A percentile compares a stretch with the other conserved stretches of the same genome.
Conservation (phyloP, 192 early-diverging fungal species). For the Paraglomus brasilianum region DNA sequence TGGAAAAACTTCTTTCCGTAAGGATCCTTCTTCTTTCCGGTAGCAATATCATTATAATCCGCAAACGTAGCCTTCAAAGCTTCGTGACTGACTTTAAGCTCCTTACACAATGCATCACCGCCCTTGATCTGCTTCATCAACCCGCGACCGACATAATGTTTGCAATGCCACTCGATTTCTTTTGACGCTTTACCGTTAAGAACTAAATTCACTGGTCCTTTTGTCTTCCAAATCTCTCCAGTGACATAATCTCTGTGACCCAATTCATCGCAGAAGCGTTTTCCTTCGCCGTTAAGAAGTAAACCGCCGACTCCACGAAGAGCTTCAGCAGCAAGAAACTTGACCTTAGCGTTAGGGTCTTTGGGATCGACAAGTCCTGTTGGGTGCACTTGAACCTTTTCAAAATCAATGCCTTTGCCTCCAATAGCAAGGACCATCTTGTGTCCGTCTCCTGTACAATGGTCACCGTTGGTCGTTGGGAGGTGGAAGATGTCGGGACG, state of each 20-base stretch:
- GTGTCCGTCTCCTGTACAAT: conserved; percentile 94
- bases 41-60: conserved; percentile 59
- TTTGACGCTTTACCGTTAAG: conserved; percentile 82
- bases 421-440: conserved; percentile 80
- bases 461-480: conserved; percentile 92
- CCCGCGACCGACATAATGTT: conserved; percentile 87
- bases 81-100: conserved; percentile 58
- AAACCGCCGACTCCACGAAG: conserved; percentile 92
- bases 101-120: conserved; percentile 76
- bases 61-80: conserved; percentile 56
- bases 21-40: conserved; percentile 56
- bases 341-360: conserved; percentile 88
- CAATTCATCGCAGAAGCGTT: conserved; percentile 91
- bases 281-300: conserved; percentile 74
- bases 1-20: conserved; percentile 74
- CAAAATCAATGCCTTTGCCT: conserved; percentile 87
- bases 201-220: conserved; percentile 80
- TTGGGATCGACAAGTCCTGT: conserved; percentile 89
- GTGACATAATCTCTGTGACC: conserved; percentile 94
- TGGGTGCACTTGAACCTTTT: conserved; percentile 97
- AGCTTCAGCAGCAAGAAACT: conserved; percentile 95
- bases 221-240: conserved; percentile 82
- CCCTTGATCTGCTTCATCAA: conserved; percentile 81
- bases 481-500: conserved; percentile 69
- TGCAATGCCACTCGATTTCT: conserved; percentile 93